Base-by-base conservation (phyloP, 2,329 filamentous ascomycete genomes). In the Endoconidiophora laricicola region DNA sequence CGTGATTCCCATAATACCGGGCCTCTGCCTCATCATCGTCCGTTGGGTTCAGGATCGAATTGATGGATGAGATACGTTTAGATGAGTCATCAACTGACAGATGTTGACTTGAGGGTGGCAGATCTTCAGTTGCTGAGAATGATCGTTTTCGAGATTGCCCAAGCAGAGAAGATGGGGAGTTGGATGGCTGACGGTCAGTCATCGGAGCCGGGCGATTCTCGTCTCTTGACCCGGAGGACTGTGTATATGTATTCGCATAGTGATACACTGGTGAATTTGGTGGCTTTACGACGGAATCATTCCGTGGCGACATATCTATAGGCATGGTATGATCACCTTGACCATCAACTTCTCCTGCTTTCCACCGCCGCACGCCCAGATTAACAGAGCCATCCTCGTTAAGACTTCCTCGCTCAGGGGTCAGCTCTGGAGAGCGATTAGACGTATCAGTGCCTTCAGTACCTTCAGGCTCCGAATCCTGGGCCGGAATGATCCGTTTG, bases 401-500 rank as follows among this genome's bases (percentile, higher is more conserved):
- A 39, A 74, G 61, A 16, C 68, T 75, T 26, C 78, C 78, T 47
- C 72, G 68, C 58, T 76, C 74, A 1, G 62, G 62, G 16, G 60
- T 64, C 7, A 58, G 61, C 52, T 61, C 68, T 50, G 58, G 62
- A 46, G 58, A 65, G 38, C 58, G 64, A 6, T 61, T 64, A 16
- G 67, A 65, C 2, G 68, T 66, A 16, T 71, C 68, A 10, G 68
- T 65, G 10, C 36, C 45, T 5, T 64, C 69, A 29, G 78, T 74
- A 36, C 71, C 67, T 43, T 67, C 62, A 45, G 71, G 65, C 29
- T 68, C 67, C 58, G 23, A 53, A 23, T 69, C 72, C 45, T 73
- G 68, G 16, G 84, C 86, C 16, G 90, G 88, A 41, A 96, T 88
- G 4, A 96, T 87, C 52, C 91, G 81, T 71, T 96, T 96, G 54